Base-by-base conservation (phyloP, 2,329 filamentous ascomycete species). In the Pseudogymnoascus sp. region DNA sequence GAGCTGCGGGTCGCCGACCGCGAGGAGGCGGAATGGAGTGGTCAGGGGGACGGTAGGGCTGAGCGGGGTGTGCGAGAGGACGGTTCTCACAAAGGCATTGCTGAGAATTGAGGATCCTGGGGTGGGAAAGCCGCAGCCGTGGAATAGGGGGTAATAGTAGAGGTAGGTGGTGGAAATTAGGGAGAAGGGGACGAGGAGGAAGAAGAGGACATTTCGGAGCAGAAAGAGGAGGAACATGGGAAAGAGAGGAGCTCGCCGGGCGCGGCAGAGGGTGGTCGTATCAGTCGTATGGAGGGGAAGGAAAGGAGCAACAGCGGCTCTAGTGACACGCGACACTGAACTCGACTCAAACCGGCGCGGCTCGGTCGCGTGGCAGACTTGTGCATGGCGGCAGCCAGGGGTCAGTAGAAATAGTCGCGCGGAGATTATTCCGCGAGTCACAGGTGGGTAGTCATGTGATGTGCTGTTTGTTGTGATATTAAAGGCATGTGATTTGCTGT, bases 1-100 rank as follows among this genome's bases (percentile, higher is more conserved):
- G 61, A 97, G 83, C 74, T 97, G 93, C 4, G 93, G 93, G 74
- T 97, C 93, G 65, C 90, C 93, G 21, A 97, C 83, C 1, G 92
- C 86, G 12, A 97, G 86, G 2, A 97, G 84, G 63, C 93, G 84
- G 71, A 97, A 96, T 0, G 92, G 91, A 3, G 91, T 90, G 64
- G 71, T 45, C 70, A 68, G 63, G 37, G 65, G 38, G 58, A 66
- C 63, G 67, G 66, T 62, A 66, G 70, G 49, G 64, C 69, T 68
- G 67, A 63, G 7, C 58, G 66, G 65, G 6, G 64, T 59, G 62
- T 70, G 63, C 63, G 66, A 49, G 66, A 68, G 64, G 31, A 69
- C 58, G 11, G 68, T 71, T 38, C 66, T 69, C 59, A 67, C 33
- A 60, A 68, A 72, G 62, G 69, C 67, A 41, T 66, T 62, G 38